Evolutionary conservation across 352 stramenopile genomes (phyloP), one percentile per base, ranked within the genome.

Genomic region (Globisporangium canariense): DNA sequence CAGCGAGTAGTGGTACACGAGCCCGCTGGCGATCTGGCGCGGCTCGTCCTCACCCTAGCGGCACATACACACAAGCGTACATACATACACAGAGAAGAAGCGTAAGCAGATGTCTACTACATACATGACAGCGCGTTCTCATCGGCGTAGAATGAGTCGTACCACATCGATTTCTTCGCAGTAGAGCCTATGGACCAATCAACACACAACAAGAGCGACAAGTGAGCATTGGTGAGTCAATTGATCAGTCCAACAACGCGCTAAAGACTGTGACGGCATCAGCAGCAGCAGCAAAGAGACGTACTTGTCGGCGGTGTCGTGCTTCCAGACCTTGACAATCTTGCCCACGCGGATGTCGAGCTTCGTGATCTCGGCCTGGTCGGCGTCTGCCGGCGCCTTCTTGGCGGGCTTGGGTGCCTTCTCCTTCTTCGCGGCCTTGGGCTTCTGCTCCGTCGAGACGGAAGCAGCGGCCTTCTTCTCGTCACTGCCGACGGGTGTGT

Each of bases 261-360:
- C 40, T 13, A 46, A 22, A 20, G 43, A 49, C 16, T 18, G 18
- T 49, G 28, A 57, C 30, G 14, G 14, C 22, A 41, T 13, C 4
- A 40, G 43, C 38, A 53, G 22, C 40, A 62, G 46, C 10, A 65
- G 16, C 0, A 54, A 4, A 34, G 2, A 28, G 10, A 74, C 73
- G 43, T 63, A 88, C 77, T 97, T 97, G 67, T 97, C 90, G 28
- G 87, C 88, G 7, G 81, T 92, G 54, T 95, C 87, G 74, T 97
- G 91, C 73, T 96, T 95, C 89, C 89, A 97, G 50, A 94, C 89
- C 64, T 97, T 96, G 63, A 93, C 77, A 72, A 97, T 96, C 63
- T 93, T 79, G 32, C 91, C 91, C 40, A 97, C 91, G 60, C 90
- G 89, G 64, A 97, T 97, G 76, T 97, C 89, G 34, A 97, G 77